Percentiles rank a stretch among this genome's conserved stretches.
Evolutionary conservation across 2,329 filamentous ascomycete species (phyloP).

Genomic region (Myrmaecium sp.): DNA sequence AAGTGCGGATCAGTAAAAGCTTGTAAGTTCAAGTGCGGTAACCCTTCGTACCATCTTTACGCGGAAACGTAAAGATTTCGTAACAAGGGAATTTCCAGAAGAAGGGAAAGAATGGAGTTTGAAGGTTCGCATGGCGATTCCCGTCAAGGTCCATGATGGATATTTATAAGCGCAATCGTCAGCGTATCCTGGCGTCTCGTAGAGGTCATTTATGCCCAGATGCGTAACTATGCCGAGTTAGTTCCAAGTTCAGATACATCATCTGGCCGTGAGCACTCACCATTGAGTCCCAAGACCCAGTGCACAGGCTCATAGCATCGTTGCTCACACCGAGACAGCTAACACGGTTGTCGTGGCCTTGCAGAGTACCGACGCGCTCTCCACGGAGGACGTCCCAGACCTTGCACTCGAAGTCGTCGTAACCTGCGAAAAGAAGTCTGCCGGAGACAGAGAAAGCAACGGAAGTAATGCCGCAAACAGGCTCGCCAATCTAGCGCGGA

Average conservation of each 20-base stretch:
- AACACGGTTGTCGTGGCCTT: constrained; percentile 96
- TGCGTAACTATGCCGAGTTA: constrained; percentile 29
- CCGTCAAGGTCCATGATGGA: no score
- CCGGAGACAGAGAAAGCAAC: constrained; percentile 96
- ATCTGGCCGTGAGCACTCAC: no score
- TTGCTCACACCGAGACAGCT: constrained; percentile 98
- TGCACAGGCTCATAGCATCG: constrained; percentile 97
- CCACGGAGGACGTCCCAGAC: constrained; percentile 96
- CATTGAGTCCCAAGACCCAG: constrained; percentile 97
- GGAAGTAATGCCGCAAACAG: constrained; percentile 93
- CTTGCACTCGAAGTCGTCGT: constrained; percentile 99
- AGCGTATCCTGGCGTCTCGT: no score
- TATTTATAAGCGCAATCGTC: no score
- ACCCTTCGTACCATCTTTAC: no score
- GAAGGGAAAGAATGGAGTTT: no score
- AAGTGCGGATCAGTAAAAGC: no score
- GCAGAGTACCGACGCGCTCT: constrained; percentile 90
- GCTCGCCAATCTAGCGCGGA: constrained; percentile 68
- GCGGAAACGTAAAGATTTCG: no score
- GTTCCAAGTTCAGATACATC: background rate
- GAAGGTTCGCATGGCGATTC: no score
- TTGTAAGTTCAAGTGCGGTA: no score
- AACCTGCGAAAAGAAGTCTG: constrained; percentile 85
- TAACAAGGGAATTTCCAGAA: no score
- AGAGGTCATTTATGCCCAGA: constrained; percentile 39